phyloP scores from a whole-genome alignment of 2,329 filamentous ascomycete genomes.

The Didymella lethalis region DNA sequence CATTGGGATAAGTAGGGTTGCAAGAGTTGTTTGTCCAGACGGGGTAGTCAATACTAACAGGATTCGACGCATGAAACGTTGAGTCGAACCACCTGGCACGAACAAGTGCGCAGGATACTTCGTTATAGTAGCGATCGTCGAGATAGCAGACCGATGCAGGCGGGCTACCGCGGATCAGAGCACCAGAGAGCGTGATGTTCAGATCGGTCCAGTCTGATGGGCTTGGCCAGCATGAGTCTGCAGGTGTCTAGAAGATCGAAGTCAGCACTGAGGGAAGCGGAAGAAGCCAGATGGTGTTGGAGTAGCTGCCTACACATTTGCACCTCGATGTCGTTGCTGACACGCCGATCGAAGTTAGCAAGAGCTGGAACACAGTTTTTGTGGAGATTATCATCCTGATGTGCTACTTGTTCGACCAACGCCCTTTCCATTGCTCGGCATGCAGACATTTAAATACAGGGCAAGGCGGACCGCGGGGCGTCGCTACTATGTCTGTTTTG shows the following conservation, averaged over 20 bases:
- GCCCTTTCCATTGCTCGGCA: background rate
- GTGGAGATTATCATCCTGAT: background rate
- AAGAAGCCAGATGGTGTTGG: background rate
- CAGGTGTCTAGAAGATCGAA: constrained; percentile 21
- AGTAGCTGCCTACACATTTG: constrained; percentile 31
- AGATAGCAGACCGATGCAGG: constrained; percentile 42
- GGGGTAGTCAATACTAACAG: constrained; percentile 42
- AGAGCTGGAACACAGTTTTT: constrained; percentile 1
- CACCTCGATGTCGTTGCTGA: constrained; percentile 15
- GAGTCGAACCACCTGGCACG: constrained; percentile 41
- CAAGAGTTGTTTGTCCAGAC: constrained; percentile 43
- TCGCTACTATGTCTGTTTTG: background rate
- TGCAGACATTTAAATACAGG: background rate
- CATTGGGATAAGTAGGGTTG: constrained; percentile 42
- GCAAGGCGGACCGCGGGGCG: background rate
- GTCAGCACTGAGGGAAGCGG: background rate
- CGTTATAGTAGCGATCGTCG: constrained; percentile 30
- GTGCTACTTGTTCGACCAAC: background rate
- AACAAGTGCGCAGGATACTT: constrained; percentile 30
- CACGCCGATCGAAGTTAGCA: background rate
- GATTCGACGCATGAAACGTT: constrained; percentile 35
- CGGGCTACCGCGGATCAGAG: constrained; percentile 31
- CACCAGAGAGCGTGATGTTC: constrained; percentile 32
- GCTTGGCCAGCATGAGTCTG: constrained; percentile 34
- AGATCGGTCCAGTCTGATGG: constrained; percentile 30